Conservation (phyloP, 495 filamentous ascomycete genomes). For the Aspergillus nidulans region DNA sequence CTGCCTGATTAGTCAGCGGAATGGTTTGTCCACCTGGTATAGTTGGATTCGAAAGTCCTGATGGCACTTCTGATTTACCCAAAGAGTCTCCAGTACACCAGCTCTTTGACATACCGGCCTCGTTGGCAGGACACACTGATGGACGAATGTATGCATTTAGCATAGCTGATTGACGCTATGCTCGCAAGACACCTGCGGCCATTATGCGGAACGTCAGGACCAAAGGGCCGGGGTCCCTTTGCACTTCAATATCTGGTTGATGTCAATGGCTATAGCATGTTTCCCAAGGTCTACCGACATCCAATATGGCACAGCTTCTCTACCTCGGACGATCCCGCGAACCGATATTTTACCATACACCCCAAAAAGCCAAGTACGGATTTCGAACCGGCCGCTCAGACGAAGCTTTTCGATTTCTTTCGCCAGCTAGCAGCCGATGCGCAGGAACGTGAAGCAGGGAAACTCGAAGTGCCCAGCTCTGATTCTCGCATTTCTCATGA, state of each 20-base stretch:
- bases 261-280: neutral
- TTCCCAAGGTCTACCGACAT: neutral
- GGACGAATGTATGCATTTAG: neutral
- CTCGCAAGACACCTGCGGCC: neutral
- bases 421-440: neutral
- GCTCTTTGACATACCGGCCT: neutral
- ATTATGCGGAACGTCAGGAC: neutral
- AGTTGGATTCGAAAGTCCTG: no score
- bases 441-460: neutral
- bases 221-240: neutral
- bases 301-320: neutral
- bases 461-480: no score
- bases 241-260: neutral
- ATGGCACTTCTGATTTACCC: no score
- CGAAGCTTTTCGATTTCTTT: neutral
- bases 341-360: no score
- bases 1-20: no score
- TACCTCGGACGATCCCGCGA: neutral
- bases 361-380: no score
- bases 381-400: no score
- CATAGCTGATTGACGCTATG: neutral
- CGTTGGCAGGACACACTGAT: neutral
- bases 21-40: no score
- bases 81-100: neutral
- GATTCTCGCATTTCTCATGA: no score